phyloP scores from a whole-genome alignment of 768 basidiomycete species.

The Gloeophyllum trabeum region DNA sequence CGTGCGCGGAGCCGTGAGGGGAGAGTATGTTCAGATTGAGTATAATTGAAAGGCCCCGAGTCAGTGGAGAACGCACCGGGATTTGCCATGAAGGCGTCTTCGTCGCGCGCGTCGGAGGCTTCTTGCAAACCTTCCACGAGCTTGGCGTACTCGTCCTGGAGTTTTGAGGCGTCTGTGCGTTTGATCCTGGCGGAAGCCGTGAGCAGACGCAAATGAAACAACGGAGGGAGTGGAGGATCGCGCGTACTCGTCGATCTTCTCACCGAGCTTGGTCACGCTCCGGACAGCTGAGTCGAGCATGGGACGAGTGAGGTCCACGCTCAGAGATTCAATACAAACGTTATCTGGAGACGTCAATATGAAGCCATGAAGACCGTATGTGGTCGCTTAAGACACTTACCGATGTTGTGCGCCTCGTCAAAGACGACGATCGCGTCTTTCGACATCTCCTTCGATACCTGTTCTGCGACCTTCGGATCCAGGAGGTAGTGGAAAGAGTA shows the following conservation, averaged over 20 bases:
- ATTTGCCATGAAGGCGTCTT: slow-evolving; percentile 82
- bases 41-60: neutral
- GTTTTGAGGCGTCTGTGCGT: slow-evolving; percentile 80
- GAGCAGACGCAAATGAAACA: neutral
- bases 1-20: no score
- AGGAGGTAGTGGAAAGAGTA: slow-evolving; percentile 99
- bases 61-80: slow-evolving; percentile 48
- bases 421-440: slow-evolving; percentile 99
- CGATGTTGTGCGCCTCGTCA: slow-evolving; percentile 99
- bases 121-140: slow-evolving; percentile 91
- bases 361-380: neutral
- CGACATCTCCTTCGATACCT: slow-evolving; percentile 95
- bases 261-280: slow-evolving; percentile 75
- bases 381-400: slow-evolving; percentile 27
- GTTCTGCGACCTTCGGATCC: slow-evolving; percentile 98
- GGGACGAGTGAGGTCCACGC: slow-evolving; percentile 92
- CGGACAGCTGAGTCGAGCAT: slow-evolving; percentile 93
- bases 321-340: slow-evolving; percentile 96
- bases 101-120: slow-evolving; percentile 42
- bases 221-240: neutral
- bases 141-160: slow-evolving; percentile 94
- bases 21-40: no score
- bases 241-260: slow-evolving; percentile 89
- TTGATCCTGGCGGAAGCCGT: slow-evolving; percentile 77
- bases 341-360: slow-evolving; percentile 48